A percentile compares a stretch with the other conserved stretches of the same genome.
Conservation (phyloP, 2,329 filamentous ascomycete genomes). For the Pestalotiopsis fici region DNA sequence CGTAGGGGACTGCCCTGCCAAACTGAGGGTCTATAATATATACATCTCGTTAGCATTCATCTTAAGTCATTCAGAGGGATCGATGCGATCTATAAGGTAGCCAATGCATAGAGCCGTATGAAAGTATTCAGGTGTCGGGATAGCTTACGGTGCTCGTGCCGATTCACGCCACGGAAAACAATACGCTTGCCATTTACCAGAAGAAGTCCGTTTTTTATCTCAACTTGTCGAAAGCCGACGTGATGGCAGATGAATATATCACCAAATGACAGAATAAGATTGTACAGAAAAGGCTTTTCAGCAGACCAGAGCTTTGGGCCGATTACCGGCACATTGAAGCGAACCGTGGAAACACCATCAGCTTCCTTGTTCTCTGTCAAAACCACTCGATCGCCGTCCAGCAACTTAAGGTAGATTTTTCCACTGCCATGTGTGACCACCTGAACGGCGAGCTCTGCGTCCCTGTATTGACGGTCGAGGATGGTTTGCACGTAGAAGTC, state of each 20-base stretch:
- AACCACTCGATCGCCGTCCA: too few relatives aligned
- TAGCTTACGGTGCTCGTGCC: neutral
- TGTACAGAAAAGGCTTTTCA: neutral
- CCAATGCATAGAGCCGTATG: too few relatives aligned
- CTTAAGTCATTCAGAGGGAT: too few relatives aligned
- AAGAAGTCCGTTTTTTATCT: neutral
- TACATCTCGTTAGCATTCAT: too few relatives aligned
- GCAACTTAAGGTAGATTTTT: too few relatives aligned
- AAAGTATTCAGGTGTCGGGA: too few relatives aligned
- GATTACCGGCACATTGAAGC: neutral
- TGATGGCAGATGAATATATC: neutral
- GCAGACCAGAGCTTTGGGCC: neutral
- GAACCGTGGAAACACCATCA: too few relatives aligned
- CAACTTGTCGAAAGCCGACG: neutral
- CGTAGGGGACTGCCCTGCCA: neutral
- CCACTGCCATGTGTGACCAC: too few relatives aligned
- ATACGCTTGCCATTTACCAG: neutral
- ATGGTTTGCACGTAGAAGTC: neutral
- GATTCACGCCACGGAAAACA: neutral
- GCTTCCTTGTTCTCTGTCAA: too few relatives aligned
- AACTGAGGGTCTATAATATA: neutral
- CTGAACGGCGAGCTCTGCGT: neutral
- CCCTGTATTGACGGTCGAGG: neutral
- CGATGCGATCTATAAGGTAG: too few relatives aligned
- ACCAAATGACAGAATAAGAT: neutral